Evolutionary conservation across 2,329 filamentous ascomycete species (phyloP).

Genomic region (Mariannaea elegans): DNA sequence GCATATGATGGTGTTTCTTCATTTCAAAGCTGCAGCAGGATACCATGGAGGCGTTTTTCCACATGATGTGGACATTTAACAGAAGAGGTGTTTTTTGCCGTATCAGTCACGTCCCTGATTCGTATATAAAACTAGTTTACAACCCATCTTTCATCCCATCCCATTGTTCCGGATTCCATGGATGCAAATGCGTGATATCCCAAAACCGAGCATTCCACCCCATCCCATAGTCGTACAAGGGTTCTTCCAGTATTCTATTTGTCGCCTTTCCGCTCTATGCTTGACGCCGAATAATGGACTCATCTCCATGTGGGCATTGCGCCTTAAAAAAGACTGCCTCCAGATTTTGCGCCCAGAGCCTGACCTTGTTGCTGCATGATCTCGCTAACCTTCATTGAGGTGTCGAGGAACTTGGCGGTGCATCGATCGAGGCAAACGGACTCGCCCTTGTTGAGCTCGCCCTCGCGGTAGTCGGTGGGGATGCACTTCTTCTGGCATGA

Average conservation of each 20-base stretch:
- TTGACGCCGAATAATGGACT: neutral
- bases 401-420: conserved; percentile 97
- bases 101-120: conserved; percentile 32
- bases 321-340: conserved; percentile 45
- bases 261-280: neutral
- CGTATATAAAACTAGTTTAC: conserved; percentile 38
- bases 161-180: conserved; percentile 24
- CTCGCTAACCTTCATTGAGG: conserved; percentile 97
- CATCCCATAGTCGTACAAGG: conserved; percentile 35
- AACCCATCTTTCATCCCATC: conserved; percentile 26
- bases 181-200: conserved; percentile 30
- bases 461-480: conserved; percentile 90
- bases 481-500: conserved; percentile 96
- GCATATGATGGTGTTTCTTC: conserved; percentile 26
- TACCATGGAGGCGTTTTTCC: conserved; percentile 16
- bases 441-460: conserved; percentile 98
- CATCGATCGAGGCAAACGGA: conserved; percentile 98
- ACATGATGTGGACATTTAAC: conserved; percentile 5
- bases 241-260: neutral
- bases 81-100: conserved; percentile 27
- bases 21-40: conserved; percentile 2
- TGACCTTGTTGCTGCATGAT: conserved; percentile 91
- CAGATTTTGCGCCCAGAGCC: conserved; percentile 60
- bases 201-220: conserved; percentile 26
- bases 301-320: neutral